Evolutionary conservation across 176 grass and related monocot genomes (phyloP).

Genomic region (Oryza australiensis): DNA sequence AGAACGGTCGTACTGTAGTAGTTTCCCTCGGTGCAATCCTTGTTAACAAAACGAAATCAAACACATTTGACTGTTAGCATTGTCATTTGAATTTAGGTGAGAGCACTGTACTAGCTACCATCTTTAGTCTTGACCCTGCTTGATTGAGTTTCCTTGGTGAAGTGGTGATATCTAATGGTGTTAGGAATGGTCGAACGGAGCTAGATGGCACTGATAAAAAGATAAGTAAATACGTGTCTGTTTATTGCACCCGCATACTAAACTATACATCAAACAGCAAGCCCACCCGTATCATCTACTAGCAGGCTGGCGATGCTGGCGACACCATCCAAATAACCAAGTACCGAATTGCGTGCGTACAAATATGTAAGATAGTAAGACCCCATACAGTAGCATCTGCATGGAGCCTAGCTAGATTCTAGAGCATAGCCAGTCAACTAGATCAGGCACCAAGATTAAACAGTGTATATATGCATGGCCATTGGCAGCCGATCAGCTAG

Average conservation of each 20-base stretch:
- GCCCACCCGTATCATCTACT: conserved; percentile 8
- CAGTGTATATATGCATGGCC: background rate
- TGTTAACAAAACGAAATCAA: no score
- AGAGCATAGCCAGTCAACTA: background rate
- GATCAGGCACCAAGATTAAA: background rate
- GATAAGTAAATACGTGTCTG: conserved; percentile 1
- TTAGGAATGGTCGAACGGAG: no score
- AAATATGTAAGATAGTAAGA: background rate
- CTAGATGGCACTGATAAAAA: background rate
- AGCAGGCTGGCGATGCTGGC: conserved; percentile 22
- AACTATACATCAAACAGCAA: conserved; percentile 37
- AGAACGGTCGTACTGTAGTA: no score
- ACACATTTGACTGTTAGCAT: no score
- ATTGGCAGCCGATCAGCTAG: conserved; percentile 13
- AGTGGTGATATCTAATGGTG: background rate
- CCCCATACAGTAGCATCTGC: conserved; percentile 2
- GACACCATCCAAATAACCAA: conserved; percentile 26
- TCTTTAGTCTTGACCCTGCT: no score
- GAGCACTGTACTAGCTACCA: no score
- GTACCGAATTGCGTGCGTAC: no score
- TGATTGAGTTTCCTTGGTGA: background rate
- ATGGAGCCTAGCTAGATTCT: conserved; percentile 1
- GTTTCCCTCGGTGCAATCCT: no score
- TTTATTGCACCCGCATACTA: conserved; percentile 41
- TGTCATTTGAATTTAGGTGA: no score